Evolutionary conservation across 805 yeast genomes (phyloP), one percentile per base, ranked within the genome.

Genomic region (Wickerhamomyces bisporus): DNA sequence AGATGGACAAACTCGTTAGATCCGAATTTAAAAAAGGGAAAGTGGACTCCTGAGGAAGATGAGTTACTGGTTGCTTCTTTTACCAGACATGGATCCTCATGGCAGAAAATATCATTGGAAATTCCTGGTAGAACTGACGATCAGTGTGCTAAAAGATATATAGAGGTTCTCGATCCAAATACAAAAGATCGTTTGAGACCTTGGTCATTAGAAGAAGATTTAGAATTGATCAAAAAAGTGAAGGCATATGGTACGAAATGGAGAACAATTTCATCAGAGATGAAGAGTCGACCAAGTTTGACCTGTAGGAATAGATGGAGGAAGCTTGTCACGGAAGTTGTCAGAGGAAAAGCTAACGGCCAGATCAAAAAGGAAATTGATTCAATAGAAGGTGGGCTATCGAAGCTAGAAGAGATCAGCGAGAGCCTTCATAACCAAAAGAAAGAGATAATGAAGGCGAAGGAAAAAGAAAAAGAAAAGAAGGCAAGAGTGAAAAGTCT

Each of bases 271-370:
- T 77, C 94, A 1, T 53, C 62, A 30, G 80, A 77, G 34, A 75
- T 89, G 70, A 71, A 74, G 29, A 82, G 89, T 32, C 66, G 98
- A 39, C 95, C 97, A 5, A 80, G 93, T 44, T 70, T 89, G 40
- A 86, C 95, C 1, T 88, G 96, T 58, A 68, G 98, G 44, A 89
- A 89, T 61, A 70, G 96, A 44, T 89, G 96, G 96, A 73, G 96
- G 49, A 87, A 85, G 53, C 74, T 86, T 25, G 81, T 83, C 41
- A 82, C 89, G 1, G 79, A 77, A 47, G 86, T 83, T 28, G 86
- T 79, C 5, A 62, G 85, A 55, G 81, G 81, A 24, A 71, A 73
- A 47, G 87, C 89, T 0, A 58, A 67, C 30, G 67, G 69, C 6
- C 66, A 64, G 19, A 74, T 84, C 32, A 70, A 70, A 49, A 60